Evolutionary conservation across 805 yeast species (phyloP).

Genomic region (Cephaloascus fragrans): DNA sequence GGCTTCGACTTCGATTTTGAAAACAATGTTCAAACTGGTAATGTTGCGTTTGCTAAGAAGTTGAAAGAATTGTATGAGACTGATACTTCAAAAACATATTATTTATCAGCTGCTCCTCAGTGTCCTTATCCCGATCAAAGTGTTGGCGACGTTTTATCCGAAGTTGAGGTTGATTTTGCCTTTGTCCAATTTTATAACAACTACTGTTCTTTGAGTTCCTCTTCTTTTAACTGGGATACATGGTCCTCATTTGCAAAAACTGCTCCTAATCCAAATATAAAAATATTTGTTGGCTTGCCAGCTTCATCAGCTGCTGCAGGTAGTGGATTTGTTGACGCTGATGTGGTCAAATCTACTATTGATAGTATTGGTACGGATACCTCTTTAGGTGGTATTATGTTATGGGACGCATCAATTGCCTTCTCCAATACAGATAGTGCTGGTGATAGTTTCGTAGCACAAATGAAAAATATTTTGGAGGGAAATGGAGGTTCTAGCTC

Average conservation of each 20-base stretch:
- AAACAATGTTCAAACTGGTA: constrained; percentile 51
- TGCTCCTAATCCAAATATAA: constrained; percentile 56
- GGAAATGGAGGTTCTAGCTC: constrained; percentile 7
- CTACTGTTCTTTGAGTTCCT: constrained; percentile 45
- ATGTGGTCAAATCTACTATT: constrained; percentile 20
- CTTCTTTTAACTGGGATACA: constrained; percentile 50
- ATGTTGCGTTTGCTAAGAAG: constrained; percentile 41
- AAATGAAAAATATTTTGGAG: constrained; percentile 31
- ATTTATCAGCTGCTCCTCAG: constrained; percentile 87
- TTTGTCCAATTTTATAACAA: constrained; percentile 89
- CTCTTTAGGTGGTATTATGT: constrained; percentile 58
- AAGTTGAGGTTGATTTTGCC: constrained; percentile 66
- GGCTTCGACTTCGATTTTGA: constrained; percentile 80
- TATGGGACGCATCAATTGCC: constrained; percentile 77
- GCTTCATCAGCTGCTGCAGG: constrained; percentile 42
- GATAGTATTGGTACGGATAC: constrained; percentile 16
- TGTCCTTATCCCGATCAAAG: constrained; percentile 75
- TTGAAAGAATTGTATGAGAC: constrained; percentile 8
- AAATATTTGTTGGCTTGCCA: constrained; percentile 70
- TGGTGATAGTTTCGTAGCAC: constrained; percentile 26
- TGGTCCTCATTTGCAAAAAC: constrained; percentile 59
- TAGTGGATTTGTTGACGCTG: constrained; percentile 44
- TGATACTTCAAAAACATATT: constrained; percentile 44
- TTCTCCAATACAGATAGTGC: constrained; percentile 31
- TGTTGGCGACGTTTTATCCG: constrained; percentile 17